Evolutionary conservation across 2,329 filamentous ascomycete species (phyloP), one percentile per base, ranked within the genome.

Genomic region (Fulvia fulva): DNA sequence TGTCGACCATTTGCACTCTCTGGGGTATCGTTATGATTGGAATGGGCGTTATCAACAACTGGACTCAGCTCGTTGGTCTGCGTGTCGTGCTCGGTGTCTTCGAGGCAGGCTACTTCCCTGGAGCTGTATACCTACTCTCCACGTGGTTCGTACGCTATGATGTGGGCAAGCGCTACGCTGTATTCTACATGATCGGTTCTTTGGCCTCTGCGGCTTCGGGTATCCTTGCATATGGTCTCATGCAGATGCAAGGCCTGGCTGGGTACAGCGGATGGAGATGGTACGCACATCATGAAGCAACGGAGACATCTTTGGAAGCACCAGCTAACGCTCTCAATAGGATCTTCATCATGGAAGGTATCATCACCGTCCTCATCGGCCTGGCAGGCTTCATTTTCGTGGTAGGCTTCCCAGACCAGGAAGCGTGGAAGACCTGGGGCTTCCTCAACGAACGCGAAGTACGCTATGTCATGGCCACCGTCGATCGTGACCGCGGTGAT

Each of bases 1-100:
- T 72, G 8, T 52, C 62, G 1, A 66, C 65, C 16, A 61, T 72
- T 3, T 68, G 69, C 25, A 54, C 83, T 5, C 63, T 79, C 7
- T 87, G 85, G 85, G 84, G 84, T 9, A 72, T 64, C 1, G 74
- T 80, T 55, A 85, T 86, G 80, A 80, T 87, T 22, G 65, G 83
- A 2, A 85, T 87, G 79, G 85, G 83, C 7, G 87, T 87, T 55
- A 77, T 80, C 49, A 70, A 78, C 23, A 73, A 74, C 12, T 85
- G 80, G 73, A 61, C 69, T 1, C 68, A 78, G 22, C 70, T 88
- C 45, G 75, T 81, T 0, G 83, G 74, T 0, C 70, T 85, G 45
- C 76, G 86, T 52, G 74, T 83, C 0, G 50, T 88, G 5, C 76
- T 87, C 11, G 87, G 86, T 55, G 59, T 85, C 1, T 77, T 88